Evolutionary conservation across 169 alveolate genomes (phyloP), one percentile per base, ranked within the genome.

Genomic region (Plasmodium reichenowi): DNA sequence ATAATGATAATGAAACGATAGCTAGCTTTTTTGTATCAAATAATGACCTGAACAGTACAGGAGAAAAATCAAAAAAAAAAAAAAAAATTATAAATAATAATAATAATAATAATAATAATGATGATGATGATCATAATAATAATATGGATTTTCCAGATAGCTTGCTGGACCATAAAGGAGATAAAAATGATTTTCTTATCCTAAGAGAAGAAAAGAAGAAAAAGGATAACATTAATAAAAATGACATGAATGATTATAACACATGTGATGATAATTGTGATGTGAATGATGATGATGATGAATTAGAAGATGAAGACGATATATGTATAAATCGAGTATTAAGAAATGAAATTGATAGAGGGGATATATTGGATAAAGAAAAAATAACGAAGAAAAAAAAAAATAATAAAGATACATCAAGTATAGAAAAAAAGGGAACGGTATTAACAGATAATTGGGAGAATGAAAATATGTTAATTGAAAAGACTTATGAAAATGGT

Each of bases 231-330:
- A 67, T 15, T 32, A 32, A 3, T 67, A 13, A n/a, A 2, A 45
- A 47, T 8, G 15, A 45, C 2, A 20, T 32, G 8, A 67, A 67
- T 67, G n/a, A 38, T 13, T 32, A 6, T 29, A 32, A 29, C 13
- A 67, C 38, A n/a, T 12, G 32, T n/a, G 17, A 38, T 29, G 29
- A 67, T 12, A 43, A 67, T 67, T 4, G n/a, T 38, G 15, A 67
- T 67, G n/a, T 32, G n/a, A n/a, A 67, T 67, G 9, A 29, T n/a
- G 15, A 67, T 67, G 17, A 67, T 67, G 38, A 67, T 67, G 38
- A 2, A 26, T 32, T n/a, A 2, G 58, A 32, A 12, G 38, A 32
- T 4, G 10, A 38, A 38, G 47, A 38, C 6, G 47, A 38, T 38
- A 38, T 38, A 1, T 43, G n/a, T 15, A 13, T 13, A 20, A 29